Evolutionary conservation across 2,329 filamentous ascomycete species (phyloP), one percentile per base, ranked within the genome.

Genomic region (Cyphellophora europaea): DNA sequence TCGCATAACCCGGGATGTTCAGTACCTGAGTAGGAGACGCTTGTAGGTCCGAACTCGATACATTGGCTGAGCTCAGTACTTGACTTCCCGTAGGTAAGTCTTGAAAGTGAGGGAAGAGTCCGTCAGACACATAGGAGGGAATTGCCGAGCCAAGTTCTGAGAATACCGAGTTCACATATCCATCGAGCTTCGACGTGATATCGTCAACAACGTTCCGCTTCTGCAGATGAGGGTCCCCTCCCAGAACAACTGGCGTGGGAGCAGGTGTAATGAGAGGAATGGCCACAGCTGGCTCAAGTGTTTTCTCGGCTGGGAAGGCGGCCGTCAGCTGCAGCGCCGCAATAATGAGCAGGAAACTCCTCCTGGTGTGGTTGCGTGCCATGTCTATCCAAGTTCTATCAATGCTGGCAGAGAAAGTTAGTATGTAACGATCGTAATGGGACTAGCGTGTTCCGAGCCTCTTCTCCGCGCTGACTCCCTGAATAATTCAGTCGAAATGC

Each of bases 1-100:
- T 88, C n/a, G 69, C 82, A 45, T 81, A 81, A 8, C 65, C 64
- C 58, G 80, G 79, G 6, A 86, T 53, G 44, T 85, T 86, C 41
- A 86, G 58, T 4, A 82, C 79, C 42, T 82, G 70, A 0, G 80
- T 84, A 0, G 81, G 81, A 37, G 69, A 61, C 2, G 79, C 75
- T 31, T 60, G 67, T 23, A 85, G 53, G 34, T 80, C 71, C 19
- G 59, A 57, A 39, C 74, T 69, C 35, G 66, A 63, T 19, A 85
- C 63, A 2, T 72, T 74, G 4, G 83, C 63, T 21, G 70, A 73
- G 44, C 71, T 77, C 51, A 72, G 57, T 2, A 84, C 81, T 5
- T 63, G 60, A 27, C 62, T 62, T 21, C 75, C 77, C 3, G 71
- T 77, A 2, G 81, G 79, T 23, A 85, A 71, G 45, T 70, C 67